These are phyloP conservation scores for Septoria linicola DNA, from an alignment of 2,329 filamentous ascomycete species.

Conservation along the genomic window DNA sequence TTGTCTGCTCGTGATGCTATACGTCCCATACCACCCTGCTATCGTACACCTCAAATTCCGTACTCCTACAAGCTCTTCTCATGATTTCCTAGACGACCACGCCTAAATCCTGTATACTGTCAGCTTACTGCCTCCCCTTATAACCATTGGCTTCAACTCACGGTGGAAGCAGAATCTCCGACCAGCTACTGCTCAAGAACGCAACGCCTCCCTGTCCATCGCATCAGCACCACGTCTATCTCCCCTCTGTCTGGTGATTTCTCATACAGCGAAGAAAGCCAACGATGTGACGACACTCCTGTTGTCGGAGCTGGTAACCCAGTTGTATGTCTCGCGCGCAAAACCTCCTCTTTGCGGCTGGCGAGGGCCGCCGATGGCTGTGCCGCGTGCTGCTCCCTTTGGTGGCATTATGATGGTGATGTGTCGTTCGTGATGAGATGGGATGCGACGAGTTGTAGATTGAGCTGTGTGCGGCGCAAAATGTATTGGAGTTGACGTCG, in stretches of 20 bases:
- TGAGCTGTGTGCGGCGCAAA: not conserved
- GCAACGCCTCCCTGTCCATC: constrained; percentile 40
- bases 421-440: not conserved
- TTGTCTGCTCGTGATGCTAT: not conserved
- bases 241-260: not conserved
- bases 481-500: not conserved
- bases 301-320: constrained; percentile 50
- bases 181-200: constrained; percentile 55
- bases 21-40: not conserved
- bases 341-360: constrained; percentile 37
- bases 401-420: constrained; percentile 9
- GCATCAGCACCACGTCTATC: not conserved
- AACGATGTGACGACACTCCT: constrained; percentile 49
- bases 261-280: constrained; percentile 52
- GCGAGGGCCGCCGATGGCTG: constrained; percentile 33
- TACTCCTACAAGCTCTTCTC: constrained; percentile 5
- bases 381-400: constrained; percentile 24
- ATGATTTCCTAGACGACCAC: not conserved
- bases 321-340: constrained; percentile 41
- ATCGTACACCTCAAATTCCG: constrained; percentile 8
- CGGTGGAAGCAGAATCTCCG: constrained; percentile 52
- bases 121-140: not conserved
- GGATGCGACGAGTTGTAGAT: not conserved
- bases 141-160: constrained; percentile 34
- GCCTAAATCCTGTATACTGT: constrained; percentile 9